Evolutionary conservation across 495 filamentous ascomycete genomes (phyloP), one percentile per base, ranked within the genome.

Genomic region (Lophiotrema nucula): DNA sequence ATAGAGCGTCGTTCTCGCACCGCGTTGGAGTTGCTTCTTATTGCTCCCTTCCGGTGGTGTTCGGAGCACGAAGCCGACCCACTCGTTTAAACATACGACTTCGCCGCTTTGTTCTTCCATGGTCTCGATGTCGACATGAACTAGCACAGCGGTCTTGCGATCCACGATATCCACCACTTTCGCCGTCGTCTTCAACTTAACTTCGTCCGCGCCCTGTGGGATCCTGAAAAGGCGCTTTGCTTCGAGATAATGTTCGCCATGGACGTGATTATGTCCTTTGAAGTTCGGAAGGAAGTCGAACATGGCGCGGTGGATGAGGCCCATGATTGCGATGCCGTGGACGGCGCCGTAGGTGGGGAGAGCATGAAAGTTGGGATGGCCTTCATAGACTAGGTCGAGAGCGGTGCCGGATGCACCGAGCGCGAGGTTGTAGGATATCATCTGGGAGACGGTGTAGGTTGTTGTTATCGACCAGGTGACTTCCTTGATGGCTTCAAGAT

Each of bases 361-460:
- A n/a, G 58, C 43, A 39, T 62, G 58, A 44, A 62, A 62, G 4
- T 37, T 27, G 1, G 58, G 58, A 28, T 56, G 28, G 4, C 22
- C 33, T 56, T 62, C 58, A 46, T 39, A 62, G 33, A 24, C 24
- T n/a, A 62, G 53, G 21, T 42, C 5, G 22, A 62, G 53, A n/a
- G 47, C 28, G 13, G 31, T 47, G 39, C 53, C 52, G 22, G 51
- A 41, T n/a, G 44, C 52, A 27, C 58, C 58, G 11, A 62, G 31
- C 13, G 52, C 58, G 27, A 62, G 43, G 26, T 62, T 62, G 53
- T 62, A 62, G 4, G 53, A 42, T 43, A 62, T 56, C 15, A 62
- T 56, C 2, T 39, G 19, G 19, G 28, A 50, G 23, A 45, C 58
- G 10, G 26, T 62, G 43, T 62, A 62, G 2, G 41, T 38, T 25